Evolutionary conservation across 306 rosid genomes (phyloP).

Genomic region (Echinosophora koreensis): DNA sequence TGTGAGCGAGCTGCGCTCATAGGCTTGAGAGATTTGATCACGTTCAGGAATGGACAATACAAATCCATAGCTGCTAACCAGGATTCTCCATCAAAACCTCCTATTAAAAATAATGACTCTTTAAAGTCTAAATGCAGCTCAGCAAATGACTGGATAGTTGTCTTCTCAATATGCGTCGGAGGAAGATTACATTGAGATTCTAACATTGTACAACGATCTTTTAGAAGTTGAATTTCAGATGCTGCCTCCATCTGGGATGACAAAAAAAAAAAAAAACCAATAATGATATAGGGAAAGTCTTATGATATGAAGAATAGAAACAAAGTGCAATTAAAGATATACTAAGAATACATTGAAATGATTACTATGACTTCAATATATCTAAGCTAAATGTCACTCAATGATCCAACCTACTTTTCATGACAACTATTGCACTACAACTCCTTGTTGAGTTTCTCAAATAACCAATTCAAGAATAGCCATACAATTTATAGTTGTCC

Average conservation of each 20-base stretch:
- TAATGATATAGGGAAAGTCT: not conserved
- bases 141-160: constrained; percentile 39
- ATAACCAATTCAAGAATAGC: not conserved
- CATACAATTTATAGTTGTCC: not conserved
- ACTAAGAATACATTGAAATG: not conserved
- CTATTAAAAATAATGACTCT: constrained; percentile 56
- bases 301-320: not conserved
- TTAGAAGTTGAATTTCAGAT: constrained; percentile 64
- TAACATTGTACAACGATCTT: constrained; percentile 38
- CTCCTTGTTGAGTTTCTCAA: constrained; percentile 14
- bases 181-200: constrained; percentile 52
- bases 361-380: not conserved
- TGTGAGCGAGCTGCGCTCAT: constrained; percentile 57
- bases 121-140: constrained; percentile 50
- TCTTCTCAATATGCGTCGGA: constrained; percentile 35
- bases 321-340: not conserved
- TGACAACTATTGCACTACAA: not conserved
- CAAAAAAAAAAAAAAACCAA: constrained; percentile 36
- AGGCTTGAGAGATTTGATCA: constrained; percentile 56
- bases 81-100: constrained; percentile 62
- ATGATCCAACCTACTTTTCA: not conserved
- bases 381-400: not conserved
- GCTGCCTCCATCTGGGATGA: constrained; percentile 56
- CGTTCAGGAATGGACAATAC: constrained; percentile 60
- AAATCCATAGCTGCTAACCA: constrained; percentile 55